Evolutionary conservation across 176 grass and related monocot genomes (phyloP).

Genomic region (Carex littledalei): DNA sequence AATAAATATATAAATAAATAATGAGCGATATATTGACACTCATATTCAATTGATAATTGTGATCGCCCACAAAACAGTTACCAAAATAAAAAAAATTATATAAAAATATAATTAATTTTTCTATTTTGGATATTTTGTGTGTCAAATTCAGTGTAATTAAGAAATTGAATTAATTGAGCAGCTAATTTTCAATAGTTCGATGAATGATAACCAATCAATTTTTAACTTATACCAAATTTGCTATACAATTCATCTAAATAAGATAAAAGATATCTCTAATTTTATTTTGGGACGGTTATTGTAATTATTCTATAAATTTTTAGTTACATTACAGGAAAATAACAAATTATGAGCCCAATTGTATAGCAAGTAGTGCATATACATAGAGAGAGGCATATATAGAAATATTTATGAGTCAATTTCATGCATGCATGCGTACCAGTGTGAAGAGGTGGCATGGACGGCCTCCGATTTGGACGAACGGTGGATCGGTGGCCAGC

Average conservation of each 20-base stretch:
- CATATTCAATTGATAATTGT: background rate
- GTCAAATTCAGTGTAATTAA: background rate
- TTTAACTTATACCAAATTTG: background rate
- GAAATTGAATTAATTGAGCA: background rate
- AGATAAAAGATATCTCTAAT: background rate
- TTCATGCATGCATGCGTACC: conserved; percentile 16
- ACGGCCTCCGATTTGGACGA: conserved; percentile 50
- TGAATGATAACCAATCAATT: background rate
- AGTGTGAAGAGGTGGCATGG: conserved; percentile 57
- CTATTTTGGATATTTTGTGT: background rate
- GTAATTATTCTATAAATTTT: background rate
- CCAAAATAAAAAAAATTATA: background rate
- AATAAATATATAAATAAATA: background rate
- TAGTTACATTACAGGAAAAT: background rate
- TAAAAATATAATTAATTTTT: background rate
- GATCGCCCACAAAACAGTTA: background rate
- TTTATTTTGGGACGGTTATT: background rate
- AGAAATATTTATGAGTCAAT: background rate
- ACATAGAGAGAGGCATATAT: background rate
- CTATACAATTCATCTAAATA: background rate
- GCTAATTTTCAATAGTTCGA: background rate
- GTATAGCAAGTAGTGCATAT: background rate
- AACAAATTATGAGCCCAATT: background rate
- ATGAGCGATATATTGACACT: background rate
- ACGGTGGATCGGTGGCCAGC: conserved; percentile 35